These are phyloP conservation scores for Rhodotorula paludigena DNA, from an alignment of 768 basidiomycete genomes.

Conservation along the genomic window DNA sequence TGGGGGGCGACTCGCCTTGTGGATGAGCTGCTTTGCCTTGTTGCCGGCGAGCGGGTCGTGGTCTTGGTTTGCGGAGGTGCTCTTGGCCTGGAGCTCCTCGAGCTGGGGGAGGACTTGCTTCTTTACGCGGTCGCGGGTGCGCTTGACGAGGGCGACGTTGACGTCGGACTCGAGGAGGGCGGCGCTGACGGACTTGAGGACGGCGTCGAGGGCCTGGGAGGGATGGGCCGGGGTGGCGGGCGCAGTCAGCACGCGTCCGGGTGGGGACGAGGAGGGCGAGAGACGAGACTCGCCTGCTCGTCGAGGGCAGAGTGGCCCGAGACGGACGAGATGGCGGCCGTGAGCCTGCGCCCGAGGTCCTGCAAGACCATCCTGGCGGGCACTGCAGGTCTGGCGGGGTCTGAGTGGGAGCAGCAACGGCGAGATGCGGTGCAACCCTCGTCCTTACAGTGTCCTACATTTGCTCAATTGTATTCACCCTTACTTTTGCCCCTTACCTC, in stretches of 20 bases:
- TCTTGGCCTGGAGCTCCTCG: conserved; percentile 52
- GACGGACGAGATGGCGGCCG: conserved; percentile 84
- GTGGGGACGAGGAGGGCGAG: background rate
- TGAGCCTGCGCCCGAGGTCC: conserved; percentile 88
- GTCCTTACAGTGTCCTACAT: too few relatives aligned
- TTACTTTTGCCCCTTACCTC: too few relatives aligned
- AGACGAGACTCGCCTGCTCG: conserved; percentile 50
- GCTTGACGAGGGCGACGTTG: conserved; percentile 91
- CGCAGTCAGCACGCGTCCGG: background rate
- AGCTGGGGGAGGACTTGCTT: conserved; percentile 76
- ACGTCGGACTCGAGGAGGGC: conserved; percentile 95
- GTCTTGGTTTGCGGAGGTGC: conserved; percentile 50
- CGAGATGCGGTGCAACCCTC: too few relatives aligned
- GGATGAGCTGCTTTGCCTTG: conserved; percentile 80
- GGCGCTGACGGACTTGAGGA: conserved; percentile 89
- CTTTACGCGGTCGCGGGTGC: conserved; percentile 81
- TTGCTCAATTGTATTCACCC: too few relatives aligned
- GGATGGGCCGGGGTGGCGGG: background rate
- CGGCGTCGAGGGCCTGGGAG: conserved; percentile 78
- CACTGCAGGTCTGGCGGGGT: too few relatives aligned
- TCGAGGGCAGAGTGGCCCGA: conserved; percentile 81
- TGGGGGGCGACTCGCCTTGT: conserved; percentile 60
- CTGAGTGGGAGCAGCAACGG: background rate
- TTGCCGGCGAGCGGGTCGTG: conserved; percentile 55
- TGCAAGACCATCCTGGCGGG: conserved; percentile 80